phyloP scores from a whole-genome alignment of 1,284 basidiomycete genomes.

The Boletus sp. region DNA sequence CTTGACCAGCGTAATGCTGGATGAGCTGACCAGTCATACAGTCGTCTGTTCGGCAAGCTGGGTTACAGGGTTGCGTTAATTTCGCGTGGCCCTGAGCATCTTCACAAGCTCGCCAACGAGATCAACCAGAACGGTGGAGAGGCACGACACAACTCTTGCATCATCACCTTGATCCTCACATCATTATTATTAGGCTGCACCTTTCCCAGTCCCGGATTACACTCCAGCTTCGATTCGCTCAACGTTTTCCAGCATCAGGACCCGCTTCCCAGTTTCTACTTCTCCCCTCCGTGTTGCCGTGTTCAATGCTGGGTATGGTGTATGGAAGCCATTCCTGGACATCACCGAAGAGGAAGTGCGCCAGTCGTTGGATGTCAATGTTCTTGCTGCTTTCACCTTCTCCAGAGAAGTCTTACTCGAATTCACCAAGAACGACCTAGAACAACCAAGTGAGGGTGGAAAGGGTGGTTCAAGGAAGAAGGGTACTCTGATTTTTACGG shows the following conservation, averaged over 20 bases:
- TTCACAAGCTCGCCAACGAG: slow-evolving; percentile 52
- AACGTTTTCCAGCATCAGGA: slow-evolving; percentile 53
- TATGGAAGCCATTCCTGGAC: slow-evolving; percentile 68
- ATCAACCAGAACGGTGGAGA: slow-evolving; percentile 58
- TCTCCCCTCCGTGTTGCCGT: slow-evolving; percentile 60
- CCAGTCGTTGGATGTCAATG: slow-evolving; percentile 47
- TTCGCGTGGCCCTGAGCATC: slow-evolving; percentile 52
- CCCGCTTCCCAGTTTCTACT: slow-evolving; percentile 42
- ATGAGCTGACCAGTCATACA: slow-evolving; percentile 27
- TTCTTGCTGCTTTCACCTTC: slow-evolving; percentile 66
- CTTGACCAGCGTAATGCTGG: neutral
- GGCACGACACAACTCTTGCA: slow-evolving; percentile 33
- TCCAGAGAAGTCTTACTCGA: slow-evolving; percentile 57
- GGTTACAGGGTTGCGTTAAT: slow-evolving; percentile 70
- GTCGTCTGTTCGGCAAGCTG: slow-evolving; percentile 58
- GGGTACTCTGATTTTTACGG: slow-evolving; percentile 74
- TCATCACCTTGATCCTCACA: neutral
- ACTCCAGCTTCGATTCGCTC: slow-evolving; percentile 46
- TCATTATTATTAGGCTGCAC: slow-evolving; percentile 42
- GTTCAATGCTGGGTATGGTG: slow-evolving; percentile 57
- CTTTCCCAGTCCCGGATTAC: slow-evolving; percentile 61
- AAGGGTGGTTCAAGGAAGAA: slow-evolving; percentile 42
- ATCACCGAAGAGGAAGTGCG: slow-evolving; percentile 58
- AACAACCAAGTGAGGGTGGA: slow-evolving; percentile 33
- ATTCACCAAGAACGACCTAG: slow-evolving; percentile 58